Evolutionary conservation across 2,329 filamentous ascomycete genomes (phyloP).

Genomic region (Pseudogymnoascus destructans): DNA sequence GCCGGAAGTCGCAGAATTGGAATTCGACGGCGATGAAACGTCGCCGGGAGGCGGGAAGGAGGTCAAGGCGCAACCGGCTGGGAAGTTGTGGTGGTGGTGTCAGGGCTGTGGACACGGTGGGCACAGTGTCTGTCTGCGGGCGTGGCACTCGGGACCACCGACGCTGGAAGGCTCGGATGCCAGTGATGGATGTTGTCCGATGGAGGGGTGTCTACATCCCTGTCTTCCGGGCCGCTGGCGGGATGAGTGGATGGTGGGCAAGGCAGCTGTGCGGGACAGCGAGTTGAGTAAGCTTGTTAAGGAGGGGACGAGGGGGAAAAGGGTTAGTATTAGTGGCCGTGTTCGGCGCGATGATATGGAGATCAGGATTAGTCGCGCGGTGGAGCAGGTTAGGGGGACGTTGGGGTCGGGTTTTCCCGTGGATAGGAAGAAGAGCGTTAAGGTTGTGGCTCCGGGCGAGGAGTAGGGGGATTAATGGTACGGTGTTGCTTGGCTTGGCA

Average conservation of each 20-base stretch:
- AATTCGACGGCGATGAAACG: slow-evolving; percentile 21
- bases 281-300: slow-evolving; percentile 23
- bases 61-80: background rate
- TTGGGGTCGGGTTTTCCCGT: slow-evolving; percentile 24
- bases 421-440: slow-evolving; percentile 49
- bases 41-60: slow-evolving; percentile 11
- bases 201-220: slow-evolving; percentile 52
- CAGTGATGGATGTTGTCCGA: slow-evolving; percentile 45
- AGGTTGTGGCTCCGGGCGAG: slow-evolving; percentile 35
- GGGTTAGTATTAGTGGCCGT: slow-evolving; percentile 11
- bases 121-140: slow-evolving; percentile 44
- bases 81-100: slow-evolving; percentile 46
- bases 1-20: slow-evolving; percentile 31
- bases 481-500: background rate
- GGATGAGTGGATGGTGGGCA: slow-evolving; percentile 29
- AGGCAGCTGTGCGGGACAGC: slow-evolving; percentile 24
- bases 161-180: slow-evolving; percentile 24
- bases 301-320: slow-evolving; percentile 18
- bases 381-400: slow-evolving; percentile 44
- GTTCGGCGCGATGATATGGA: slow-evolving; percentile 40
- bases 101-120: slow-evolving; percentile 50
- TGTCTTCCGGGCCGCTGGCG: slow-evolving; percentile 46
- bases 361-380: slow-evolving; percentile 45
- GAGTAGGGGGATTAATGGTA: background rate
- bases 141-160: slow-evolving; percentile 37